Evolutionary conservation across 208 protist species (phyloP).

Genomic region (Angomonas ambiguus): DNA sequence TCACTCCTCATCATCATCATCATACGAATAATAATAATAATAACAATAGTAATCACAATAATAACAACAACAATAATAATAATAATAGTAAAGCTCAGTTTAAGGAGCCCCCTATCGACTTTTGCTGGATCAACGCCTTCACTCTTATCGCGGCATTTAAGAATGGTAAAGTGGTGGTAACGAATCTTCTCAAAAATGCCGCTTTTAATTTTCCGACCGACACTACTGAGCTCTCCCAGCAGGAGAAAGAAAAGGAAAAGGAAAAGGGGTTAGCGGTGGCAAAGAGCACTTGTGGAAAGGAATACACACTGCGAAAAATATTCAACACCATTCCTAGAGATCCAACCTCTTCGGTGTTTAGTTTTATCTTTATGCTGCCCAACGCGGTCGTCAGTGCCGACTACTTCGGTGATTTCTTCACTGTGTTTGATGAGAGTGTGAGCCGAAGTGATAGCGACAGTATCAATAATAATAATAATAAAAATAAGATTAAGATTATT

Average conservation of each 20-base stretch:
- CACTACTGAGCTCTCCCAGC: no score
- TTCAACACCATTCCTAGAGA: no score
- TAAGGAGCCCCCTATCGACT: constrained; percentile 51
- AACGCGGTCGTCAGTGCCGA: not conserved
- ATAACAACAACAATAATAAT: constrained; percentile 10
- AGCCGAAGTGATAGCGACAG: no score
- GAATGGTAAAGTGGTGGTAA: constrained; percentile 55
- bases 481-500: not conserved
- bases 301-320: no score
- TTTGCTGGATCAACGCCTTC: constrained; percentile 75
- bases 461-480: constrained; percentile 1
- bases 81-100: no score
- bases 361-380: not conserved
- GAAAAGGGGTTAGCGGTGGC: no score
- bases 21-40: constrained; percentile 11
- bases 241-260: no score
- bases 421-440: no score
- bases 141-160: constrained; percentile 69
- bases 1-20: constrained; percentile 4
- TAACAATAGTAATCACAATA: constrained; percentile 4
- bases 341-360: not conserved
- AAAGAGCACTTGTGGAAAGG: no score
- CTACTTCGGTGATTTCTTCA: not conserved
- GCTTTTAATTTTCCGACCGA: constrained; percentile 15
- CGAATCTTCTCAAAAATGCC: constrained; percentile 45